phyloP scores from a whole-genome alignment of 768 basidiomycete genomes.

The Suillus clintonianus region DNA sequence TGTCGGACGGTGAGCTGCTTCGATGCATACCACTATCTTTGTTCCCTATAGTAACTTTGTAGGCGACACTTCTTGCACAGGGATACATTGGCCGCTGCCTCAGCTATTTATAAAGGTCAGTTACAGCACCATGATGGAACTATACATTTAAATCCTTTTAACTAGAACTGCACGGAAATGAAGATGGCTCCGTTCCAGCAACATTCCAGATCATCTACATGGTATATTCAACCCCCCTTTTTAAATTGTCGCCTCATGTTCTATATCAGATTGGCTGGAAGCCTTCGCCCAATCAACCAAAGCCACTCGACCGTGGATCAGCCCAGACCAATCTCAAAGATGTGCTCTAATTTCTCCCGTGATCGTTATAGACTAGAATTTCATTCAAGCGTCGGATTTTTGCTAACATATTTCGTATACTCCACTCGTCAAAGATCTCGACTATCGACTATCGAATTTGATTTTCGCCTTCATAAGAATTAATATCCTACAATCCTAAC shows the following conservation, averaged over 20 bases:
- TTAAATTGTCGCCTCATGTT: neutral
- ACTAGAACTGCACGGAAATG: slow-evolving; percentile 80
- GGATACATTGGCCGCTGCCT: slow-evolving; percentile 88
- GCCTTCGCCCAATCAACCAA: slow-evolving; percentile 64
- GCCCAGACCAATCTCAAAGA: slow-evolving; percentile 65
- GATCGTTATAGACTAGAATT: neutral
- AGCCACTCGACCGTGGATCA: slow-evolving; percentile 64
- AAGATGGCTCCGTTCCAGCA: slow-evolving; percentile 85
- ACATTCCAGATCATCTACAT: slow-evolving; percentile 97
- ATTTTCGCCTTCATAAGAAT: neutral
- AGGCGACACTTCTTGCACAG: slow-evolving; percentile 73
- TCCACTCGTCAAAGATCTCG: neutral
- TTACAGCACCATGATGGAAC: neutral
- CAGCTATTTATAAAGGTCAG: slow-evolving; percentile 89
- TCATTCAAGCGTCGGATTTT: neutral
- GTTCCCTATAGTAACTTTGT: slow-evolving; percentile 5
- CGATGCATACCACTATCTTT: neutral
- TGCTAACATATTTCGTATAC: neutral
- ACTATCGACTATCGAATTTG: neutral
- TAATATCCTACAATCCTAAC: neutral
- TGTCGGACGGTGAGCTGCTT: slow-evolving; percentile 63
- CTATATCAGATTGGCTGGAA: slow-evolving; percentile 78
- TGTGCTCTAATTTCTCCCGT: slow-evolving; percentile 39
- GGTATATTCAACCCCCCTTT: slow-evolving; percentile 44
- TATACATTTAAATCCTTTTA: neutral